A percentile compares a stretch with the other conserved stretches of the same genome.
These are phyloP conservation scores for Cladosporium sp. DNA, from an alignment of 2,329 filamentous ascomycete genomes.

Conservation along the genomic window DNA sequence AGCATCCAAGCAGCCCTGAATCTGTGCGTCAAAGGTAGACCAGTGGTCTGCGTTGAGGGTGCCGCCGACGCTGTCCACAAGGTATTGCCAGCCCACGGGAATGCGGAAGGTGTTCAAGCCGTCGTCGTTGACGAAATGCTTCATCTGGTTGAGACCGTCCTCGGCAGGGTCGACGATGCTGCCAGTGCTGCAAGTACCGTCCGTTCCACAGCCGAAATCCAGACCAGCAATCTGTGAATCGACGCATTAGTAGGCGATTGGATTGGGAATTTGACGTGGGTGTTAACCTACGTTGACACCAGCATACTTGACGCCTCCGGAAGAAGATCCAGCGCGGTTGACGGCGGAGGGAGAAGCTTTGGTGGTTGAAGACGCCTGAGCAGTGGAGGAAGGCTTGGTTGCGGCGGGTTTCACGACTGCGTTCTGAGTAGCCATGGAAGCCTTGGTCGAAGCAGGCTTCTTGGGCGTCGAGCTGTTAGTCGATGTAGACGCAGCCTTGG, in stretches of 20 bases:
- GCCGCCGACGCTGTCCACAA: slow-evolving; percentile 27
- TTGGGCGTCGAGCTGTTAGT: slow-evolving; percentile 9
- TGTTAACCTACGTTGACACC: slow-evolving; percentile 24
- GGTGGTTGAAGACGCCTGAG: neutral
- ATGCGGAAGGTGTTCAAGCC: slow-evolving; percentile 56
- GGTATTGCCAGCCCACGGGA: slow-evolving; percentile 39
- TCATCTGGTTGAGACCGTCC: slow-evolving; percentile 43
- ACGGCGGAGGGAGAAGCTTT: neutral
- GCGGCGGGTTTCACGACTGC: neutral
- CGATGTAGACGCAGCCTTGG: slow-evolving; percentile 15
- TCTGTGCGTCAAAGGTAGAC: slow-evolving; percentile 26
- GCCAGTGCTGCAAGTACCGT: slow-evolving; percentile 36
- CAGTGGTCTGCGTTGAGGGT: slow-evolving; percentile 22
- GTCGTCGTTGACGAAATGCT: slow-evolving; percentile 53
- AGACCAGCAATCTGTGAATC: slow-evolving; percentile 25
- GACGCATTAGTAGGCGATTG: neutral
- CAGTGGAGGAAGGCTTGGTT: neutral
- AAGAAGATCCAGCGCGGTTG: slow-evolving; percentile 16
- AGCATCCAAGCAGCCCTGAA: slow-evolving; percentile 35
- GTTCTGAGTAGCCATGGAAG: slow-evolving; percentile 14
- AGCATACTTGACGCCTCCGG: slow-evolving; percentile 25
- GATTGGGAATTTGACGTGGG: neutral
- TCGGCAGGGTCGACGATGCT: slow-evolving; percentile 30
- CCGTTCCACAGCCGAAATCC: slow-evolving; percentile 34
- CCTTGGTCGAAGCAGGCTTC: slow-evolving; percentile 17